Evolutionary conservation across 495 filamentous ascomycete species (phyloP).

Genomic region (Glonium stellatum): DNA sequence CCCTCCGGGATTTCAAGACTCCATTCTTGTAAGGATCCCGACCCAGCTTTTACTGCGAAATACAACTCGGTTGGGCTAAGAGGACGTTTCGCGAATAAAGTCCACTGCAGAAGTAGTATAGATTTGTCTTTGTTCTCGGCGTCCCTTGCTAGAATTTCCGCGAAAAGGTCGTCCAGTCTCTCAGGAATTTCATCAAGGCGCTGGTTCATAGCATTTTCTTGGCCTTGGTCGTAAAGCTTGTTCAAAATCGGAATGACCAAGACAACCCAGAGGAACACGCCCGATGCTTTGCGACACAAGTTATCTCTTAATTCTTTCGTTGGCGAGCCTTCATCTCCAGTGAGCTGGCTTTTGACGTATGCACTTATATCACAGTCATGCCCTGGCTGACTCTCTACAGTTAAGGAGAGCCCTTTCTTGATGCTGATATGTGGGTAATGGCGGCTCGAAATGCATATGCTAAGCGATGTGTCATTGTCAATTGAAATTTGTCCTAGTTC

Average conservation of each 20-base stretch:
- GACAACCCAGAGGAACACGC: conserved; percentile 11
- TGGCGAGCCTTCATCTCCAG: not conserved
- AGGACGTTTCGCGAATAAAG: not conserved
- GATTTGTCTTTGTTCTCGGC: not conserved
- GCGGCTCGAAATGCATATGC: conserved; percentile 43
- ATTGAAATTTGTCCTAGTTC: not conserved
- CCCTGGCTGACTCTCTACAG: conserved; percentile 20
- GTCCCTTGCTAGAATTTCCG: conserved; percentile 2
- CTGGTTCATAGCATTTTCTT: not conserved
- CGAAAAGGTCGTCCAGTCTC: conserved; percentile 5
- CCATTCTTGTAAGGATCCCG: not conserved
- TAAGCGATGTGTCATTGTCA: not conserved
- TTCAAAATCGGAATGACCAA: conserved; percentile 2
- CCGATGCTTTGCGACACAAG: not conserved
- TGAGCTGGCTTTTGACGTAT: not conserved
- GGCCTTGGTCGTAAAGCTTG: not conserved
- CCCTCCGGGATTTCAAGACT: too few relatives aligned
- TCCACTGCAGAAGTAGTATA: not conserved
- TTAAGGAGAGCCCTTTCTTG: conserved; percentile 26
- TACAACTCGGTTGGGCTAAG: not conserved
- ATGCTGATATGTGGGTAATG: conserved; percentile 43
- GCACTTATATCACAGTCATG: not conserved
- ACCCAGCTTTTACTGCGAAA: not conserved
- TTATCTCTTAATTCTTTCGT: not conserved
- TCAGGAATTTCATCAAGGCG: not conserved